Percentiles rank a stretch among this genome's conserved stretches.
These are phyloP conservation scores for Elasticomyces elasticus DNA, from an alignment of 495 filamentous ascomycete genomes.

Conservation along the genomic window DNA sequence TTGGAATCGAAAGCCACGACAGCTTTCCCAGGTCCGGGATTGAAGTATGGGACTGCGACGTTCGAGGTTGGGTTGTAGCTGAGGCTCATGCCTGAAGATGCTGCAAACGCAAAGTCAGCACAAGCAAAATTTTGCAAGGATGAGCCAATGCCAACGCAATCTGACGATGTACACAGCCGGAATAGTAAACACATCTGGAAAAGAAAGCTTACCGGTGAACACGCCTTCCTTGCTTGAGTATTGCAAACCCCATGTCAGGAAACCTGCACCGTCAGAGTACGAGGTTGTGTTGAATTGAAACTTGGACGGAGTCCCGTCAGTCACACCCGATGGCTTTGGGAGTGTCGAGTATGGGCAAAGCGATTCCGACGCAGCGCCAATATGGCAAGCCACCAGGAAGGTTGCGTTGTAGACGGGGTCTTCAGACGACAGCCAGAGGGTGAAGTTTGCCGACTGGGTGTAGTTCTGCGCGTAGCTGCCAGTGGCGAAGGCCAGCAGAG, in stretches of 20 bases:
- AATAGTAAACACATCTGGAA: too few species aligned
- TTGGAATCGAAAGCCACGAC: slow-evolving; percentile 39
- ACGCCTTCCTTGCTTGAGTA: slow-evolving; percentile 19
- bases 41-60: slow-evolving; percentile 41
- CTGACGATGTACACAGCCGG: too few species aligned
- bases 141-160: too few species aligned
- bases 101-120: background rate
- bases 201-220: too few species aligned
- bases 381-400: slow-evolving; percentile 42
- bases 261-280: slow-evolving; percentile 28
- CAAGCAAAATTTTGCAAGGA: too few species aligned
- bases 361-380: slow-evolving; percentile 45
- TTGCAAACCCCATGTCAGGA: too few species aligned
- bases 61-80: slow-evolving; percentile 38
- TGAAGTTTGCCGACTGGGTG: slow-evolving; percentile 30
- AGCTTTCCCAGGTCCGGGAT: slow-evolving; percentile 24
- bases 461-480: slow-evolving; percentile 8
- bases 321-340: slow-evolving; percentile 4
- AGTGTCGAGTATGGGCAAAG: slow-evolving; percentile 33
- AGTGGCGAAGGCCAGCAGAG: background rate
- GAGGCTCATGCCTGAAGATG: slow-evolving; percentile 35
- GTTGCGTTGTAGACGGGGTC: slow-evolving; percentile 31
- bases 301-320: background rate
- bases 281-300: slow-evolving; percentile 37
- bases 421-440: slow-evolving; percentile 21